Conservation (phyloP, 768 basidiomycete genomes). For the Collybia mongolica region DNA sequence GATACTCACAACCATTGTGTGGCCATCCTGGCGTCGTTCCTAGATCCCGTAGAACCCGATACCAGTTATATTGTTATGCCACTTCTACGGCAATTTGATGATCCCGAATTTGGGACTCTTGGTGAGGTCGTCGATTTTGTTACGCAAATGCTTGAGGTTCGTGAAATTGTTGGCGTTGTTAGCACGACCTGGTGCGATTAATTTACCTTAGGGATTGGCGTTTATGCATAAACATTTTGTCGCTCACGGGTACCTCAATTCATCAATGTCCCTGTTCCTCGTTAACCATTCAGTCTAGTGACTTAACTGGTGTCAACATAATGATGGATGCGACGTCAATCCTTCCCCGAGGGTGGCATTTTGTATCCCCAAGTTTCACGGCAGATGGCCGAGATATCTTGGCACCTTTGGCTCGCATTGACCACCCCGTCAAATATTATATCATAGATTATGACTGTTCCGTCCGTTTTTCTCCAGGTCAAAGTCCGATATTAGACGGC, state of each 20-base stretch:
- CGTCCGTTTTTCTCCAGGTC: conserved; percentile 16
- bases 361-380: conserved; percentile 25
- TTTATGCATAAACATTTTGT: conserved; percentile 30
- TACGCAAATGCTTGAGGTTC: conserved; percentile 19
- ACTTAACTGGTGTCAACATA: conserved; percentile 30
- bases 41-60: conserved; percentile 10
- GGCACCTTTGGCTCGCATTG: conserved; percentile 26
- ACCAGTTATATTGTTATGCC: conserved; percentile 31
- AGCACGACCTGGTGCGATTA: neutral
- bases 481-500: conserved; percentile 4
- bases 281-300: conserved; percentile 11
- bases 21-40: conserved; percentile 19
- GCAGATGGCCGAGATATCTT: conserved; percentile 27
- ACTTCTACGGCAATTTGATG: conserved; percentile 31
- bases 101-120: conserved; percentile 26
- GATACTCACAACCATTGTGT: neutral
- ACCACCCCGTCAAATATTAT: conserved; percentile 35
- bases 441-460: conserved; percentile 35
- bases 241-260: conserved; percentile 28
- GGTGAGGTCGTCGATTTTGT: conserved; percentile 30
- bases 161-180: neutral
- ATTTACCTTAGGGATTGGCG: conserved; percentile 20
- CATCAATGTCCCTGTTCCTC: too few species aligned
- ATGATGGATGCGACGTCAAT: conserved; percentile 35
- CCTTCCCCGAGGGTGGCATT: conserved; percentile 32